phyloP scores from a whole-genome alignment of 106 monocot genomes.

The Dioscorea dumetorum region DNA sequence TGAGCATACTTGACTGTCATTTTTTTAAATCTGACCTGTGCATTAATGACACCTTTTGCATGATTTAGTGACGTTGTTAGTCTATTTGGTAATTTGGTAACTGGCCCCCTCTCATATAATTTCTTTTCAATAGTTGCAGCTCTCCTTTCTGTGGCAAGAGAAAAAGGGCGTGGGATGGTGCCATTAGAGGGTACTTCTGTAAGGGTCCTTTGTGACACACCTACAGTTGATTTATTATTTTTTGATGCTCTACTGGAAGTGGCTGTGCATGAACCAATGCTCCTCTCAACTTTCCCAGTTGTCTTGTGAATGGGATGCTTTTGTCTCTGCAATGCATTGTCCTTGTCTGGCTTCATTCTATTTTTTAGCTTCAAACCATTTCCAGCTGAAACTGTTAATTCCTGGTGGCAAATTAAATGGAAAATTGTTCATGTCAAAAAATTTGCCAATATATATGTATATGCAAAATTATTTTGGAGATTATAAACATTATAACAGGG shows the following conservation, averaged over 20 bases:
- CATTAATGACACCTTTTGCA: neutral
- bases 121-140: constrained; percentile 16
- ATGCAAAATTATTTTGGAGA: neutral
- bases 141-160: constrained; percentile 34
- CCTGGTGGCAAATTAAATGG: constrained; percentile 19
- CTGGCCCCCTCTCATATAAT: constrained; percentile 5
- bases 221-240: constrained; percentile 19
- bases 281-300: constrained; percentile 5
- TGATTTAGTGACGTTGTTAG: constrained; percentile 10
- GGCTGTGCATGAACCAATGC: constrained; percentile 7
- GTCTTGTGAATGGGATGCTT: constrained; percentile 2
- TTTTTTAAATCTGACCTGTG: constrained; percentile 17
- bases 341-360: constrained; percentile 16
- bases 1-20: neutral
- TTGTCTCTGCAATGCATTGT: constrained; percentile 14
- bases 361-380: constrained; percentile 11
- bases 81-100: constrained; percentile 13
- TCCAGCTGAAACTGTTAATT: constrained; percentile 12
- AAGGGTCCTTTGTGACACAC: constrained; percentile 8
- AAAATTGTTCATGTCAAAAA: neutral
- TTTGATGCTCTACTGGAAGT: constrained; percentile 18
- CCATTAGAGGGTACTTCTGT: constrained; percentile 21
- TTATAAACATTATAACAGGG: neutral
- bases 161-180: constrained; percentile 34
- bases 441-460: neutral